A percentile compares a stretch with the other conserved stretches of the same genome.
Conservation (phyloP, 1,139 yeast genomes). For the Kluyveromyces marxianus region DNA sequence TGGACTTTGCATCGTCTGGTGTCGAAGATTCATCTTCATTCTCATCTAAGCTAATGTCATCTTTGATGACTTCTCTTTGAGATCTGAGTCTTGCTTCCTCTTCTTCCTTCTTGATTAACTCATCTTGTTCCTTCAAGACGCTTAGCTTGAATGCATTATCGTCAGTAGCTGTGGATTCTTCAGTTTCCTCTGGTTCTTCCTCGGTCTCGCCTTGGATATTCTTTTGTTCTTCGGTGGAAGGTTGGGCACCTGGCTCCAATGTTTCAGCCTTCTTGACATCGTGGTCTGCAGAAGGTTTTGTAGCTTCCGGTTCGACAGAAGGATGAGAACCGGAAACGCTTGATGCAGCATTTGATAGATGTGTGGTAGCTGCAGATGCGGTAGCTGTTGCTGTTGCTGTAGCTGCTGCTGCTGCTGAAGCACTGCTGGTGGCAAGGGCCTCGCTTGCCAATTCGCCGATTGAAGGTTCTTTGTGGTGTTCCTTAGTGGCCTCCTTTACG, state of each 20-base stretch:
- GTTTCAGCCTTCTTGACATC: conserved; percentile 6
- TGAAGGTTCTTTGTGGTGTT: conserved; percentile 6
- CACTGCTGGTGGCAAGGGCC: conserved; percentile 36
- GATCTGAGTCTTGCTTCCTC: conserved; percentile 64
- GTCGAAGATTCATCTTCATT: conserved; percentile 34
- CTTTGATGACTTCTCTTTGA: conserved; percentile 62
- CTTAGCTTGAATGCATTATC: conserved; percentile 74
- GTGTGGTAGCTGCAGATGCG: neutral
- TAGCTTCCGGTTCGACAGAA: conserved; percentile 30
- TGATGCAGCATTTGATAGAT: no score
- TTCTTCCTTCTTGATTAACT: conserved; percentile 82
- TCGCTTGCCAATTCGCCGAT: conserved; percentile 7
- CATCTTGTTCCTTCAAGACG: conserved; percentile 93
- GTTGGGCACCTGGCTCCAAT: neutral
- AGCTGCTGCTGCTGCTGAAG: conserved; percentile 32
- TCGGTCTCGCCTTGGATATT: conserved; percentile 1
- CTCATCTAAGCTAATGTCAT: conserved; percentile 74
- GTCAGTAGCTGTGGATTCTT: conserved; percentile 14
- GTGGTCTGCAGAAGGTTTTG: conserved; percentile 35
- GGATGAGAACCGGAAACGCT: neutral
- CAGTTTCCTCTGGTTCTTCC: conserved; percentile 9
- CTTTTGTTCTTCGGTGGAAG: neutral
- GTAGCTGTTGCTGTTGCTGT: conserved; percentile 24
- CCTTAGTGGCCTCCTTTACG: neutral
- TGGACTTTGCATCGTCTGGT: neutral